Percentiles rank a stretch among this genome's conserved stretches.
Evolutionary conservation across 371 early-diverging fungal genomes (phyloP).

Genomic region (Saksenaea oblongispora): DNA sequence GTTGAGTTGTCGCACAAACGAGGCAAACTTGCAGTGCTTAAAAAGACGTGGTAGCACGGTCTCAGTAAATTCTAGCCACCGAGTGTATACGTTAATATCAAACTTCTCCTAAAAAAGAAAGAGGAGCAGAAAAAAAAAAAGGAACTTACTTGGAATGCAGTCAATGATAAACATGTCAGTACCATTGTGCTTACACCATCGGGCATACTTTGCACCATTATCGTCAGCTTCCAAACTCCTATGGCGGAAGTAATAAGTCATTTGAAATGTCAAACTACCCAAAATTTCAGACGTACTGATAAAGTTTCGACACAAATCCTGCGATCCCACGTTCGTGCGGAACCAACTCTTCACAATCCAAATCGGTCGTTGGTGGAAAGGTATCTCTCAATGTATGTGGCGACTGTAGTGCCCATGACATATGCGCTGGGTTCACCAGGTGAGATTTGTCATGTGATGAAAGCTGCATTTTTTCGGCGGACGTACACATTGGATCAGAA

Average conservation of each 20-base stretch:
- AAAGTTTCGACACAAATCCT: constrained; percentile 43
- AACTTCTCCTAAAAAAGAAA: constrained; percentile 1
- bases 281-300: constrained; percentile 27
- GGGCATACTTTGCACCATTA: constrained; percentile 38
- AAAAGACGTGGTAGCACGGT: constrained; percentile 45
- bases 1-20: constrained; percentile 53
- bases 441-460: neutral
- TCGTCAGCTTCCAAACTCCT: constrained; percentile 39
- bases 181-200: constrained; percentile 40
- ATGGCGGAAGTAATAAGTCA: constrained; percentile 8
- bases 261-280: neutral
- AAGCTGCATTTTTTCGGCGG: neutral
- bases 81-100: neutral
- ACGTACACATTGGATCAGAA: neutral
- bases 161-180: constrained; percentile 46
- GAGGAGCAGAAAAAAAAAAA: neutral
- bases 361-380: constrained; percentile 4
- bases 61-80: constrained; percentile 42
- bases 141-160: constrained; percentile 34
- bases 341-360: constrained; percentile 10
- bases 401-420: constrained; percentile 2
- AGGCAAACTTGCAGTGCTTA: constrained; percentile 55
- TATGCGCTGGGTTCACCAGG: neutral
- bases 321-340: constrained; percentile 34
- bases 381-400: constrained; percentile 6